Percentiles rank a stretch among this genome's conserved stretches.
These are phyloP conservation scores for Chenopodium album DNA, from an alignment of 148 eudicot species.

Conservation along the genomic window DNA sequence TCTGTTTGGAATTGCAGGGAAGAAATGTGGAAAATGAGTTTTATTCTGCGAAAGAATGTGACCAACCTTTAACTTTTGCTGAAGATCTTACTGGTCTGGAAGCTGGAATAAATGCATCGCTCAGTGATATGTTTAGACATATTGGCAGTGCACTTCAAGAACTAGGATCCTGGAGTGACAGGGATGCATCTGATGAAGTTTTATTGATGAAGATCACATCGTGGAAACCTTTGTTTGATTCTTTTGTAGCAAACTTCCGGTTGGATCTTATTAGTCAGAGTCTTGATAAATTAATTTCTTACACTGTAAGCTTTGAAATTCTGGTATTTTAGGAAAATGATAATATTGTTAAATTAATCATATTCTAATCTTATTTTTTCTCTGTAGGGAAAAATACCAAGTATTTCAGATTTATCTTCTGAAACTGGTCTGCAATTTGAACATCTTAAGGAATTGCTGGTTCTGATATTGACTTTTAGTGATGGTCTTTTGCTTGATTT, in stretches of 20 bases:
- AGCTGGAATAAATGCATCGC: conserved; percentile 37
- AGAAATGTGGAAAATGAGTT: conserved; percentile 41
- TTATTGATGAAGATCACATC: conserved; percentile 48
- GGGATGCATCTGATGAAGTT: conserved; percentile 30
- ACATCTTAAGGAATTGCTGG: conserved; percentile 46
- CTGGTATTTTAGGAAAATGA: background rate
- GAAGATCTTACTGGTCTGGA: conserved; percentile 31
- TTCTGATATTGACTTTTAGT: conserved; percentile 49
- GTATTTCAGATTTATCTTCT: conserved; percentile 28
- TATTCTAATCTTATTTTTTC: conserved; percentile 19
- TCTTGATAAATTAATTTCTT: conserved; percentile 40
- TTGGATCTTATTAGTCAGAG: conserved; percentile 51
- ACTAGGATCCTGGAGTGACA: conserved; percentile 36
- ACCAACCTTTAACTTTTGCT: conserved; percentile 20
- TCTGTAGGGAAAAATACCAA: conserved; percentile 58
- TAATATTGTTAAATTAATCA: background rate
- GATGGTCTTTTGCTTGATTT: conserved; percentile 72
- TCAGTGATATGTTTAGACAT: conserved; percentile 37
- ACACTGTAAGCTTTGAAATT: conserved; percentile 53
- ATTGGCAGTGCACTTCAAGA: conserved; percentile 41
- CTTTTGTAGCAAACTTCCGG: conserved; percentile 47
- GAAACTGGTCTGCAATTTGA: conserved; percentile 39
- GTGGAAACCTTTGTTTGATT: conserved; percentile 55
- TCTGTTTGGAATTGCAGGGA: conserved; percentile 44
- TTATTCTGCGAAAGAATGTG: conserved; percentile 24